Evolutionary conservation across 2,329 filamentous ascomycete genomes (phyloP).

Genomic region (Monosporascus sp.): DNA sequence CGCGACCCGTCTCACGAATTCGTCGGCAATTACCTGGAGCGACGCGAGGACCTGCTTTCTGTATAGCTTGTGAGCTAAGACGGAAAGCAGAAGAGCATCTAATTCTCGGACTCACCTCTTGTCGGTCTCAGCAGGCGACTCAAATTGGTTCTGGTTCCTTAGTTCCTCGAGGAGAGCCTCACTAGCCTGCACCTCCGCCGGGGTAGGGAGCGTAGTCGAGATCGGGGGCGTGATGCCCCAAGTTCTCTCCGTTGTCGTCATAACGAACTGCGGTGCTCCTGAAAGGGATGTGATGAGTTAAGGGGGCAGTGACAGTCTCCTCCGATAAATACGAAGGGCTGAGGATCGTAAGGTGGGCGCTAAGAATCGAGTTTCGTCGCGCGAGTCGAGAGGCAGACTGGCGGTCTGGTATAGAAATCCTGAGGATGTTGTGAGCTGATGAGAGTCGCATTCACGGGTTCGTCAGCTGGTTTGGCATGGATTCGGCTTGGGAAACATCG

Average conservation of each 20-base stretch:
- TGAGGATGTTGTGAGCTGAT: neutral
- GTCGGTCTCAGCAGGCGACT: constrained; percentile 74
- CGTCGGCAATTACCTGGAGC: constrained; percentile 73
- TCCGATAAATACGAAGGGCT: neutral
- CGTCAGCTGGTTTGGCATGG: neutral
- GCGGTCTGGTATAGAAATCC: neutral
- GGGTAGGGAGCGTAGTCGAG: constrained; percentile 69
- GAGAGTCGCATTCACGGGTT: neutral
- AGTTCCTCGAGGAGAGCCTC: constrained; percentile 78
- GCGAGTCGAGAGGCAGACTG: neutral
- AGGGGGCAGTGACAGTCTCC: neutral
- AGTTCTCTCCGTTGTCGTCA: constrained; percentile 23
- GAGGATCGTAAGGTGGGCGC: neutral
- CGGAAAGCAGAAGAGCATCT: constrained; percentile 23
- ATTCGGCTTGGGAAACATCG: neutral
- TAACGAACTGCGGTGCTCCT: constrained; percentile 2
- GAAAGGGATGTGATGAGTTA: neutral
- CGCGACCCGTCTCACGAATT: constrained; percentile 82
- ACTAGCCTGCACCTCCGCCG: constrained; percentile 70
- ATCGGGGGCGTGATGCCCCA: constrained; percentile 79
- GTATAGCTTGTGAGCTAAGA: constrained; percentile 6
- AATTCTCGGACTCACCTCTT: constrained; percentile 55
- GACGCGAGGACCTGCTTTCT: constrained; percentile 70
- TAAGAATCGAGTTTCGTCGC: neutral
- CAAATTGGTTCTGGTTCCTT: constrained; percentile 86